These are phyloP conservation scores for Coprinopsis marcescibilis DNA, from an alignment of 768 basidiomycete species.

Conservation along the genomic window DNA sequence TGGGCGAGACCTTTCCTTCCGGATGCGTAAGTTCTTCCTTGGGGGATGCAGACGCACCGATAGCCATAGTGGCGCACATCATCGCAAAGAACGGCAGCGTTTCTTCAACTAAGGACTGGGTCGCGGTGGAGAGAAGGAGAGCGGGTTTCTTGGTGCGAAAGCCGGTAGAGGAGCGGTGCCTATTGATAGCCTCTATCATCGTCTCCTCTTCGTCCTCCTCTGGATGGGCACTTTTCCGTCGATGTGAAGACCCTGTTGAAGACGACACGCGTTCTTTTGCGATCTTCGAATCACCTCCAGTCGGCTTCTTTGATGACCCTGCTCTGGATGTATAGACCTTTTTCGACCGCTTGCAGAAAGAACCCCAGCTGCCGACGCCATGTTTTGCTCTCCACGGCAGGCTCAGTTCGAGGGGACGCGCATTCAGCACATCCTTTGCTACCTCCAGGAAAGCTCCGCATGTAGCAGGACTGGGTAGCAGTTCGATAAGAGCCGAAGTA, in stretches of 20 bases:
- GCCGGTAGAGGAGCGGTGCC: no score
- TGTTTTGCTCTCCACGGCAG: not conserved
- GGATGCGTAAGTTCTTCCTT: constrained; percentile 3
- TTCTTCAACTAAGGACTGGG: not conserved
- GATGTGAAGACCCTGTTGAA: no score
- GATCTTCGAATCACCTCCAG: no score
- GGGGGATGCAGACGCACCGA: constrained; percentile 41
- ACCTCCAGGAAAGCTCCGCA: constrained; percentile 23
- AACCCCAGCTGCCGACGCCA: not conserved
- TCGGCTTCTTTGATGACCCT: no score
- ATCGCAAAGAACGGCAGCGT: constrained; percentile 51
- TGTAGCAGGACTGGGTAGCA: constrained; percentile 25
- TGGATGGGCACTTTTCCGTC: no score
- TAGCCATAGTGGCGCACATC: constrained; percentile 51
- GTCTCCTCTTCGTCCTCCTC: no score
- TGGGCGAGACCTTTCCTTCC: not conserved
- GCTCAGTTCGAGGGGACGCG: constrained; percentile 16
- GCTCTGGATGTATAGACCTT: not conserved
- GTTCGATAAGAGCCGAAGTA: constrained; percentile 27
- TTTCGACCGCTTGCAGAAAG: not conserved
- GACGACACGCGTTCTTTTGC: no score
- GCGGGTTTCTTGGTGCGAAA: not conserved
- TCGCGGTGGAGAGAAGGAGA: not conserved
- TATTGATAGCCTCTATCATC: no score
- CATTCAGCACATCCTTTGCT: constrained; percentile 20